A percentile compares a stretch with the other conserved stretches of the same genome.
Conservation (phyloP, 2,329 filamentous ascomycete species). For the Fusarium aywerte region DNA sequence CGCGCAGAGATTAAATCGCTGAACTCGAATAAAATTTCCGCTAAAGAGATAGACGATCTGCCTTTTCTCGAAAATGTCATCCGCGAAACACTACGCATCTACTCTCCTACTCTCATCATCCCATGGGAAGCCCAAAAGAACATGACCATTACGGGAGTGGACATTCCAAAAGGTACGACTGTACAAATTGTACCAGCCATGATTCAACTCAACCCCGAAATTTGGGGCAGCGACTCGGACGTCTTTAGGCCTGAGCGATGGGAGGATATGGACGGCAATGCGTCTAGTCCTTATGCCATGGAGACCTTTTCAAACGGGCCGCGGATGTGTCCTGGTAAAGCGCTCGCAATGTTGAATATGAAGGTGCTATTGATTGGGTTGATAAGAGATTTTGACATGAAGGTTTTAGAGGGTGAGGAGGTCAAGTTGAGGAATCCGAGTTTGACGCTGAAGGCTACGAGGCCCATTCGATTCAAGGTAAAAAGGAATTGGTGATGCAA, state of each 20-base stretch:
- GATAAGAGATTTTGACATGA: slow-evolving; percentile 13
- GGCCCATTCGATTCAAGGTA: neutral
- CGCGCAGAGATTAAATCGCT: neutral
- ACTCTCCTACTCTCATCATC: slow-evolving; percentile 12
- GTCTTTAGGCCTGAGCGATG: slow-evolving; percentile 13
- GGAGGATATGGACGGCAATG: neutral
- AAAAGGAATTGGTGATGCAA: too few species aligned
- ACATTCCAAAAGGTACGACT: slow-evolving; percentile 19
- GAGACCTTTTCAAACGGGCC: slow-evolving; percentile 21
- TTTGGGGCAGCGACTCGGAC: slow-evolving; percentile 15
- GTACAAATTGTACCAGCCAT: slow-evolving; percentile 20
- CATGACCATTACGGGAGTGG: neutral
- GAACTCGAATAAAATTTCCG: rapidly evolving
- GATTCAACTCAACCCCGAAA: slow-evolving; percentile 18
- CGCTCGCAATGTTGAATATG: slow-evolving; percentile 21
- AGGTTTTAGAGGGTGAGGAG: neutral
- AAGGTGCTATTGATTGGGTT: slow-evolving; percentile 14
- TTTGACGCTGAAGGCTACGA: slow-evolving; percentile 8
- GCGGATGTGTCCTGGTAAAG: slow-evolving; percentile 27
- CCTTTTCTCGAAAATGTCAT: slow-evolving; percentile 26
- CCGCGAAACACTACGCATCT: slow-evolving; percentile 19
- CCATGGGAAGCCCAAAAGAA: slow-evolving; percentile 22
- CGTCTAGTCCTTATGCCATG: slow-evolving; percentile 6
- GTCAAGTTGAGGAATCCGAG: slow-evolving; percentile 18
- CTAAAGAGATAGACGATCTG: slow-evolving; percentile 10